These are phyloP conservation scores for Komagataea norvegica DNA, from an alignment of 1,139 yeast genomes.

Conservation along the genomic window DNA sequence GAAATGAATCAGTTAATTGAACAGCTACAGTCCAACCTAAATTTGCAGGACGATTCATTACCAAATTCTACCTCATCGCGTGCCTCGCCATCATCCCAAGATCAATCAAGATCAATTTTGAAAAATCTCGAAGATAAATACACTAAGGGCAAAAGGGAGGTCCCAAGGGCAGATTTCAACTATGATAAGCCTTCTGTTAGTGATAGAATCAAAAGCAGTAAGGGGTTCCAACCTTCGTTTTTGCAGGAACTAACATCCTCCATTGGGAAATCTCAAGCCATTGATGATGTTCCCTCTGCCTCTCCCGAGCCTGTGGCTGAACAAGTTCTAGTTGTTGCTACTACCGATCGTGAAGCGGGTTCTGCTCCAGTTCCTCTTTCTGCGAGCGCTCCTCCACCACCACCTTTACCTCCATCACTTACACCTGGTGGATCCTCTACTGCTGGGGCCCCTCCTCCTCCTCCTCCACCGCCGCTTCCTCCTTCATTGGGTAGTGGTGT, in stretches of 20 bases:
- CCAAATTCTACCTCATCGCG: slow-evolving; percentile 1
- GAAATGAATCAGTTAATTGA: slow-evolving; percentile 25
- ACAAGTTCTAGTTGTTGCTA: slow-evolving; percentile 8
- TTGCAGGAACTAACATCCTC: slow-evolving; percentile 53
- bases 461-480: slow-evolving; percentile 29
- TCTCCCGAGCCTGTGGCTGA: slow-evolving; percentile 4
- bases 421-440: background rate
- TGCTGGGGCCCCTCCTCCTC: slow-evolving; percentile 16
- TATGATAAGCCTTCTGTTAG: slow-evolving; percentile 26
- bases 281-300: slow-evolving; percentile 9
- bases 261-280: slow-evolving; percentile 32
- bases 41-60: slow-evolving; percentile 9
- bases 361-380: slow-evolving; percentile 1
- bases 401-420: slow-evolving; percentile 26
- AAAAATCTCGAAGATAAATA: slow-evolving; percentile 45
- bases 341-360: no score
- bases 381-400: slow-evolving; percentile 22
- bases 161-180: slow-evolving; percentile 17
- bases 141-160: slow-evolving; percentile 40
- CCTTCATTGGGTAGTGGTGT: slow-evolving; percentile 26
- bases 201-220: slow-evolving; percentile 27
- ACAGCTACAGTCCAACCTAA: slow-evolving; percentile 17
- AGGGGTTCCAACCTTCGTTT: slow-evolving; percentile 49
- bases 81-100: slow-evolving; percentile 13
- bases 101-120: slow-evolving; percentile 25